Conservation (phyloP, 2,329 filamentous ascomycete species). For the Fusarium equiseti region DNA sequence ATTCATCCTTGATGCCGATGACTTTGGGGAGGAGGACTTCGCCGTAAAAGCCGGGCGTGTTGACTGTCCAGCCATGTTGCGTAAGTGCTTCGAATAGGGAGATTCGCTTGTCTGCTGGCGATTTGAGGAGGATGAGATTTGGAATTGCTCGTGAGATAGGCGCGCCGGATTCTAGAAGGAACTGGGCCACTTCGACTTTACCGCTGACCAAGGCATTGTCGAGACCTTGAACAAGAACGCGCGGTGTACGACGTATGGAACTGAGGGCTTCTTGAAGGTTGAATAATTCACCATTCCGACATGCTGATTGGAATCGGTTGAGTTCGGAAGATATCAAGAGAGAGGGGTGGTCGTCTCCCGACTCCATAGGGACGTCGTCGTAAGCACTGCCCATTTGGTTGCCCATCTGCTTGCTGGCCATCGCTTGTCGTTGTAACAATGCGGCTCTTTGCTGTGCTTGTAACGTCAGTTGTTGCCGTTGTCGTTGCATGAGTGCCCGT, state of each 20-base stretch:
- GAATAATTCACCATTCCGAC: conserved; percentile 12
- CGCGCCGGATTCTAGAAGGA: conserved; percentile 22
- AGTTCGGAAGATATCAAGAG: background rate
- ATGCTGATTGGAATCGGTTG: conserved; percentile 20
- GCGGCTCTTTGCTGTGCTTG: background rate
- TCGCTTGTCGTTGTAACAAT: background rate
- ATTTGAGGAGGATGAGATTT: conserved; percentile 5
- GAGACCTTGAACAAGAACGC: conserved; percentile 4
- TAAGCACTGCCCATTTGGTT: background rate
- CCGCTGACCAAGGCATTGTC: conserved; percentile 13
- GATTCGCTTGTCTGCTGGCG: conserved; percentile 10
- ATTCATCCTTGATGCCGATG: conserved; percentile 1
- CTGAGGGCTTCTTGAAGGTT: conserved; percentile 1
- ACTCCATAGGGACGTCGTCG: conserved; percentile 6
- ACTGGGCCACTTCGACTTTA: conserved; percentile 14
- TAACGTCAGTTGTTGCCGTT: background rate
- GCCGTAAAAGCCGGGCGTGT: conserved; percentile 27
- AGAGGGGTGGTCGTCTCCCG: background rate
- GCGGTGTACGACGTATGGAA: conserved; percentile 11
- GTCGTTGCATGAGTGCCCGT: background rate
- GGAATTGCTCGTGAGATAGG: conserved; percentile 28
- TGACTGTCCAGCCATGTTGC: conserved; percentile 30
- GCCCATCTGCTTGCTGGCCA: background rate
- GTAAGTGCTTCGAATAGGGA: conserved; percentile 26
- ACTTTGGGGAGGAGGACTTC: conserved; percentile 24